These are phyloP conservation scores for Kodamaea jinghongensis DNA, from an alignment of 805 yeast species.

Conservation along the genomic window DNA sequence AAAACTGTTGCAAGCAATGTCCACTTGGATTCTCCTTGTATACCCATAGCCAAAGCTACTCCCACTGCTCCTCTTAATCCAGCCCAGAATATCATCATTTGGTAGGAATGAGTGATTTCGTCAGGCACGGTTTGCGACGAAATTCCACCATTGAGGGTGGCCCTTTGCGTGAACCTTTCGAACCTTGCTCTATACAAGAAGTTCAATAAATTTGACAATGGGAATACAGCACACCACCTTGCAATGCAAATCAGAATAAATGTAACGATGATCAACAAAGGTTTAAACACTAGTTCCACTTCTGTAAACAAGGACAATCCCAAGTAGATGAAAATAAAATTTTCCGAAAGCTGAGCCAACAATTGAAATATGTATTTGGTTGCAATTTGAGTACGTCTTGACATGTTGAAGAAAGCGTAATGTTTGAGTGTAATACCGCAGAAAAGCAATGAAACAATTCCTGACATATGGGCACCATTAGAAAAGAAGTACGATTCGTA, in stretches of 20 bases:
- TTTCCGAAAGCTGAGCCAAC: slow-evolving; percentile 92
- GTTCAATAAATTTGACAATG: slow-evolving; percentile 80
- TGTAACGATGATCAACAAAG: slow-evolving; percentile 85
- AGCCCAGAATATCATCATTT: slow-evolving; percentile 99
- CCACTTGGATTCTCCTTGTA: slow-evolving; percentile 89
- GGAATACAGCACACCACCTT: slow-evolving; percentile 97
- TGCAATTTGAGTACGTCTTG: slow-evolving; percentile 94
- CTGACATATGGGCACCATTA: slow-evolving; percentile 99
- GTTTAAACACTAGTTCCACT: slow-evolving; percentile 92
- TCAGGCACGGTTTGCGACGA: slow-evolving; percentile 54
- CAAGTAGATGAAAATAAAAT: slow-evolving; percentile 91
- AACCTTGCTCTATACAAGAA: slow-evolving; percentile 66
- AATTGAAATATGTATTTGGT: slow-evolving; percentile 92
- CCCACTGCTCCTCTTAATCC: slow-evolving; percentile 99
- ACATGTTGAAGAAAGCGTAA: slow-evolving; percentile 96
- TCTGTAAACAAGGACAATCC: slow-evolving; percentile 95
- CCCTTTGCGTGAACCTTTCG: slow-evolving; percentile 33
- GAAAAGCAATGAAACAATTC: slow-evolving; percentile 89
- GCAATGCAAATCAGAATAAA: slow-evolving; percentile 89
- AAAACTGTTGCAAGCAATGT: slow-evolving; percentile 90
- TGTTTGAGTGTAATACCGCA: slow-evolving; percentile 97
- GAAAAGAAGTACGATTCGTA: slow-evolving; percentile 96
- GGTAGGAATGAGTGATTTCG: slow-evolving; percentile 92
- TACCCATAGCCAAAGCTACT: slow-evolving; percentile 96
- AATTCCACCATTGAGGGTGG: slow-evolving; percentile 37